These are phyloP conservation scores for Penicillium bialowiezense DNA, from an alignment of 495 filamentous ascomycete genomes.

Conservation along the genomic window DNA sequence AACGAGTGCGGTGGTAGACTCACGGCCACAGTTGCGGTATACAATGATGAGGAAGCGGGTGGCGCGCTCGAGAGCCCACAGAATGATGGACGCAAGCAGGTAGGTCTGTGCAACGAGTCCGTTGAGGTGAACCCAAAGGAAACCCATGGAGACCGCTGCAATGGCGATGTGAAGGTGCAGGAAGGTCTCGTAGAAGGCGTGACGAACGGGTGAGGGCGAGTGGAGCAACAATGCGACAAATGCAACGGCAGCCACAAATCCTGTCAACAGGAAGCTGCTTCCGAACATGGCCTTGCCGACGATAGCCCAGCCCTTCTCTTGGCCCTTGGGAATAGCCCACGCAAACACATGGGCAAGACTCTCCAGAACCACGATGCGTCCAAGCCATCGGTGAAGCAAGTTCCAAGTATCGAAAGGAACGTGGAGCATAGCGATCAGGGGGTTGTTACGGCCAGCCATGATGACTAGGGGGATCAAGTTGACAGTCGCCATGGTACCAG, in stretches of 20 bases:
- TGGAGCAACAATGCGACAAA: conserved; percentile 59
- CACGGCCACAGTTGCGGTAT: conserved; percentile 64
- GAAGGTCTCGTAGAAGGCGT: conserved; percentile 96
- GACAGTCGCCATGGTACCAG: conserved; percentile 70
- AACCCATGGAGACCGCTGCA: conserved; percentile 57
- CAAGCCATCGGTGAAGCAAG: conserved; percentile 76
- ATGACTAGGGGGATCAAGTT: conserved; percentile 77
- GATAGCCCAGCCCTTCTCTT: conserved; percentile 61
- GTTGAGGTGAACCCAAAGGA: conserved; percentile 70
- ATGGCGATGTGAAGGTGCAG: conserved; percentile 76
- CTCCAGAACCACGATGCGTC: conserved; percentile 68
- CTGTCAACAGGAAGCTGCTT: conserved; percentile 57
- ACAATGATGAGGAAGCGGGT: conserved; percentile 65
- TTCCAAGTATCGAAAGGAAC: conserved; percentile 78
- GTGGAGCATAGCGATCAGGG: conserved; percentile 59
- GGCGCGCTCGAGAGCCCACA: conserved; percentile 77
- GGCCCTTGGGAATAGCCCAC: conserved; percentile 65
- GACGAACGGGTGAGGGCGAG: conserved; percentile 73
- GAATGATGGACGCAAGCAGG: conserved; percentile 61
- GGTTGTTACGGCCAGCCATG: conserved; percentile 67
- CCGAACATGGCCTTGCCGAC: conserved; percentile 45
- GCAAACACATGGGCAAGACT: conserved; percentile 60
- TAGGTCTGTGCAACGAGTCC: conserved; percentile 63
- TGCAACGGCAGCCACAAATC: conserved; percentile 45
- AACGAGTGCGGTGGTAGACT: conserved; percentile 67